phyloP scores from a whole-genome alignment of 768 basidiomycete species.

The Boletus subparvulus region DNA sequence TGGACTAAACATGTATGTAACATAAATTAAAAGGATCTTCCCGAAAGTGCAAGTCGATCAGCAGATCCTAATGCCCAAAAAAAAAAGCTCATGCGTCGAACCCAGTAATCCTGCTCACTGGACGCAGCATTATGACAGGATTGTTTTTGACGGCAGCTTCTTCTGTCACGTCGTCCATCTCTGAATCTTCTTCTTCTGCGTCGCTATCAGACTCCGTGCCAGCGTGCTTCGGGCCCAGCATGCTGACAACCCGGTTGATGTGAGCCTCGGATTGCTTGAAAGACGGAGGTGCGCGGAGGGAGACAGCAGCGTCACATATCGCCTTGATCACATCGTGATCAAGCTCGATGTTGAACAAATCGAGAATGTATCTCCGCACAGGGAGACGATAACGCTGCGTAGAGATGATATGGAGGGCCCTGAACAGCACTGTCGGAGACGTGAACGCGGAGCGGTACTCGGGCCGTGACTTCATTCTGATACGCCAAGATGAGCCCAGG shows the following conservation, averaged over 20 bases:
- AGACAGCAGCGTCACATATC: slow-evolving; percentile 51
- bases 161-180: slow-evolving; percentile 45
- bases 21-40: slow-evolving; percentile 23
- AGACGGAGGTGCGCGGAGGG: slow-evolving; percentile 48
- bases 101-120: slow-evolving; percentile 58
- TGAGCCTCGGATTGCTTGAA: slow-evolving; percentile 45
- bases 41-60: not conserved
- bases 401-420: slow-evolving; percentile 84
- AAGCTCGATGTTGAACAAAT: slow-evolving; percentile 85
- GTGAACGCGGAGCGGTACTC: slow-evolving; percentile 76
- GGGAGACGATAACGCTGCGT: slow-evolving; percentile 89
- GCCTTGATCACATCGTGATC: slow-evolving; percentile 57
- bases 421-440: slow-evolving; percentile 77
- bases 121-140: slow-evolving; percentile 57
- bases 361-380: slow-evolving; percentile 88
- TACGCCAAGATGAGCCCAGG: not conserved
- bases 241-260: slow-evolving; percentile 53
- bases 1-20: slow-evolving; percentile 6
- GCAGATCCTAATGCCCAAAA: not conserved
- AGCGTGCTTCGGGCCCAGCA: slow-evolving; percentile 56
- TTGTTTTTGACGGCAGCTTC: slow-evolving; percentile 42
- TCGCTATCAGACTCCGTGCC: slow-evolving; percentile 60
- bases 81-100: slow-evolving; percentile 38
- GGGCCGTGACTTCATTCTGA: slow-evolving; percentile 73
- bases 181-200: slow-evolving; percentile 50